Percentiles rank a stretch among this genome's conserved stretches.
phyloP scores from a whole-genome alignment of 345 rosid species.

The Carallia brachiata region DNA sequence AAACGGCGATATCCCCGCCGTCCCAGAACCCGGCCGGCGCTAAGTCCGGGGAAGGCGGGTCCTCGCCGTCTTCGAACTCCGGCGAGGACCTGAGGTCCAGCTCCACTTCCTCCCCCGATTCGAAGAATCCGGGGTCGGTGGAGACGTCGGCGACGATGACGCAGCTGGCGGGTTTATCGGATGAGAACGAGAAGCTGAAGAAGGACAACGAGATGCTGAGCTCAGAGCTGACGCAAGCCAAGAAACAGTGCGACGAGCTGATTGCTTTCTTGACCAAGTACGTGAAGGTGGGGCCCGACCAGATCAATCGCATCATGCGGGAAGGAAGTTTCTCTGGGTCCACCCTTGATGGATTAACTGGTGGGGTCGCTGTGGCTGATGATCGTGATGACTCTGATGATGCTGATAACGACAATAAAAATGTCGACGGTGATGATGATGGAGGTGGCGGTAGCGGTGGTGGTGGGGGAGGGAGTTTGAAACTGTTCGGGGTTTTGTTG shows the following conservation, averaged over 20 bases:
- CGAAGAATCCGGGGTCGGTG: constrained; percentile 77
- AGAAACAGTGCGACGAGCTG: constrained; percentile 72
- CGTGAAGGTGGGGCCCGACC: constrained; percentile 67
- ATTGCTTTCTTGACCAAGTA: constrained; percentile 56
- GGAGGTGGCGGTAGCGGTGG: constrained; percentile 4
- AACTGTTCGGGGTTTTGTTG: constrained; percentile 85
- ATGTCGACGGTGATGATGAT: constrained; percentile 2
- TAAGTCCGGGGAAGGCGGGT: constrained; percentile 23
- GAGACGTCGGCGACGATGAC: constrained; percentile 32
- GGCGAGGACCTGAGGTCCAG: constrained; percentile 78
- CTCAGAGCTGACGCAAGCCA: constrained; percentile 75
- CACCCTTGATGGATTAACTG: constrained; percentile 7
- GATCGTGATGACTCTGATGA: not conserved
- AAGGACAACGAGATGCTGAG: constrained; percentile 63
- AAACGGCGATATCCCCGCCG: constrained; percentile 35
- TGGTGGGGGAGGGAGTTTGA: constrained; percentile 47
- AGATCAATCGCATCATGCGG: constrained; percentile 60
- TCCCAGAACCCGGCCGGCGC: constrained; percentile 20
- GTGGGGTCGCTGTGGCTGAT: constrained; percentile 21
- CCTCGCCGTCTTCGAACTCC: constrained; percentile 52
- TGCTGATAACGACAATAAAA: not conserved
- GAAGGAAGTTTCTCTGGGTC: constrained; percentile 31
- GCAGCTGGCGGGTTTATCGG: constrained; percentile 57
- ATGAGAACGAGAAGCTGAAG: constrained; percentile 82
- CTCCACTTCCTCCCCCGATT: constrained; percentile 72